Conservation (phyloP, 2,329 filamentous ascomycete species). For the Claviceps sp. region DNA sequence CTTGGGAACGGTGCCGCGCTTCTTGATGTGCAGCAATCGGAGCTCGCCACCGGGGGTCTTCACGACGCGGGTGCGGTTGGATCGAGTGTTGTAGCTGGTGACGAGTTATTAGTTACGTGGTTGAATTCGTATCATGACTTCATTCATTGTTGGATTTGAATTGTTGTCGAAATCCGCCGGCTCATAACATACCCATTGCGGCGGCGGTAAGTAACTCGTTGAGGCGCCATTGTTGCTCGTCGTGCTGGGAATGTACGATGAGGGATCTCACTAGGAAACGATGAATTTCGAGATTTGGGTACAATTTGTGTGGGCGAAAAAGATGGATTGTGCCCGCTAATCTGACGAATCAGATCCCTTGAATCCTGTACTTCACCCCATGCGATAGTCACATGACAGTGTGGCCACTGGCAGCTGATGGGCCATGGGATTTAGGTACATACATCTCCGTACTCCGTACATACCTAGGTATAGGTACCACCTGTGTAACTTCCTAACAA, state of each 20-base stretch:
- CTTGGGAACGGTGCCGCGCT: constrained; percentile 95
- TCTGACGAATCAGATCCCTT: constrained; percentile 21
- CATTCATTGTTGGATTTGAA: background rate
- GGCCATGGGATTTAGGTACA: background rate
- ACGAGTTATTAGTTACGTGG: constrained; percentile 2
- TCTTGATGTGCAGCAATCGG: constrained; percentile 98
- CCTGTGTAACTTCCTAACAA: no score
- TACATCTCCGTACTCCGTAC: no score
- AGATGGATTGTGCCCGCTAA: constrained; percentile 24
- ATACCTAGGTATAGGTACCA: no score
- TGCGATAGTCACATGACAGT: background rate
- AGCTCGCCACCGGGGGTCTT: constrained; percentile 95
- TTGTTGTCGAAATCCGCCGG: background rate
- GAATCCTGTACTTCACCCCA: background rate
- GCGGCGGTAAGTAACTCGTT: constrained; percentile 57
- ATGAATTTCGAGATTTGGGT: constrained; percentile 29
- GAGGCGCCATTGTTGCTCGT: constrained; percentile 44
- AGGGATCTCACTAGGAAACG: constrained; percentile 21
- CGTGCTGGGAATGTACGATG: constrained; percentile 23
- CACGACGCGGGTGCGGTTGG: constrained; percentile 90
- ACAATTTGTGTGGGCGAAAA: constrained; percentile 30
- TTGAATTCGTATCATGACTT: background rate
- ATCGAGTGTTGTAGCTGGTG: constrained; percentile 86
- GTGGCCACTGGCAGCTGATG: background rate
- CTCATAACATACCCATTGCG: constrained; percentile 58